Base-by-base conservation (phyloP, 169 alveolate genomes). In the Cryptosporidium muris region DNA sequence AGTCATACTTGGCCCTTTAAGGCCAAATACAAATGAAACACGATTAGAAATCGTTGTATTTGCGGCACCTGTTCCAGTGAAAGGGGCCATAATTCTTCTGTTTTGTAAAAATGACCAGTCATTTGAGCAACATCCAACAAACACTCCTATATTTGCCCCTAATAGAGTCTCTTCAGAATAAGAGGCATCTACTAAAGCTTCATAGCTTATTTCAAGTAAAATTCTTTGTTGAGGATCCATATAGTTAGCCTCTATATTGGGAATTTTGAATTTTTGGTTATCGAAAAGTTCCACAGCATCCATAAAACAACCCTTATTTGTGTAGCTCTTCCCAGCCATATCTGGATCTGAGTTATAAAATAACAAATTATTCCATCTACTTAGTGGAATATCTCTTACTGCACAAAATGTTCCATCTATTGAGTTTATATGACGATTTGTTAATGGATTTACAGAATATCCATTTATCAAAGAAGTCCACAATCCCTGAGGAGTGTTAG, bases 71-170 rank as follows among this genome's bases (percentile, higher is more conserved):
- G 82, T 74, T 43, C 82, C 82, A 25, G 60, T 56, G 34, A 54
- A 74, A 4, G 60, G 63, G 9, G 82, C 54, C 5, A 58, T 74
- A 48, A 66, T 58, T 42, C 3, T 14, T 42, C 62, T 88, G 16
- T 52, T 80, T 3, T 58, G 40, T 11, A 74, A 60, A 9, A 74
- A 60, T 36, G 82, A 58, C 93, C 93, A 90, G 25, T 90, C 93
- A 12, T 80, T 60, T 37, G 74, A 81, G 66, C 93, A 88, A 66
- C 89, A 82, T 16, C 93, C 93, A 56, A 90, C 88, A 64, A 88
- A 88, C 48, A 82, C 91, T 4, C 91, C 93, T 4, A 64, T 81
- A 16, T 80, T 48, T 25, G 82, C 60, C 11, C 63, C 82, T 74
- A 66, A 81, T 65, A 64, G 58, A 56, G 63, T 45, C 65, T 51